phyloP scores from a whole-genome alignment of 768 basidiomycete species.

The Exidia glandulosa region DNA sequence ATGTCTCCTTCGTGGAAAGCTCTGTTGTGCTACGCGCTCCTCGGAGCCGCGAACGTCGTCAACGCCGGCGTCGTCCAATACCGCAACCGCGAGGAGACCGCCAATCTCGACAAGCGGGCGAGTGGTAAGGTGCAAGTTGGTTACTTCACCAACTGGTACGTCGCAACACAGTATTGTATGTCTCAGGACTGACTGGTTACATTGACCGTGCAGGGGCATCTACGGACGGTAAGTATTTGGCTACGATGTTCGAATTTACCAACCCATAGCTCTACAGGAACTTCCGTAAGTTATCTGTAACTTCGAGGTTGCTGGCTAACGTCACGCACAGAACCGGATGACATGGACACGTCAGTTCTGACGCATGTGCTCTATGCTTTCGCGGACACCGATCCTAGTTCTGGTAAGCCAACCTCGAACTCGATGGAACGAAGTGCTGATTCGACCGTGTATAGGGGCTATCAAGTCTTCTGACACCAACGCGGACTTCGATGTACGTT shows the following conservation, averaged over 20 bases:
- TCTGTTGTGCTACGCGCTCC: neutral
- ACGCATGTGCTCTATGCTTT: slow-evolving; percentile 70
- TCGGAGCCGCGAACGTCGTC: neutral
- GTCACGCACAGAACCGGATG: slow-evolving; percentile 42
- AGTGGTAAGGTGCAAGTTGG: neutral
- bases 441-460: neutral
- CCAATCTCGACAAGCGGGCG: neutral
- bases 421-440: neutral
- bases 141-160: neutral
- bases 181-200: no score
- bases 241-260: neutral
- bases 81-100: neutral
- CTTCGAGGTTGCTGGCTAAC: slow-evolving; percentile 2
- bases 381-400: slow-evolving; percentile 65
- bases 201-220: slow-evolving; percentile 47
- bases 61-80: neutral
- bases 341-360: slow-evolving; percentile 45
- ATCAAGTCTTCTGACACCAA: neutral
- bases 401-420: slow-evolving; percentile 27
- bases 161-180: neutral
- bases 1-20: neutral
- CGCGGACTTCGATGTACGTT: neutral
- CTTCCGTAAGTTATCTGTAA: slow-evolving; percentile 36
- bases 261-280: slow-evolving; percentile 23
- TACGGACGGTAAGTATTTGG: slow-evolving; percentile 24